These are phyloP conservation scores for Penium margaritaceum DNA, from an alignment of 139 green algal genomes.

Conservation along the genomic window DNA sequence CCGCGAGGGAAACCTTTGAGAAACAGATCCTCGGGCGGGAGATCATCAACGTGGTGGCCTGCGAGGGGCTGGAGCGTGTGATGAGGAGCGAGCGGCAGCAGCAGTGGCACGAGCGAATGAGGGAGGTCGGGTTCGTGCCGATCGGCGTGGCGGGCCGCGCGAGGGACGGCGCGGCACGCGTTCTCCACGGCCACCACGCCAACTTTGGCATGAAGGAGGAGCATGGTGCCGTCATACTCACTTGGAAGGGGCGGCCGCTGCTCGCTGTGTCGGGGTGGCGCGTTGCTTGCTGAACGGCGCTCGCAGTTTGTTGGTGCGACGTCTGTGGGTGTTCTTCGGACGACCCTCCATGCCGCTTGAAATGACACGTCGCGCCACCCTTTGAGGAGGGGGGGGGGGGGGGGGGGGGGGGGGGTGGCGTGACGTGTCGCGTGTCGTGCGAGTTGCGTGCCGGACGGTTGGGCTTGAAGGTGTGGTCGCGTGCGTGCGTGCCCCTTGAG, in stretches of 20 bases:
- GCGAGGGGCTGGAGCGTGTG: neutral
- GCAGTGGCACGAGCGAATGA: neutral
- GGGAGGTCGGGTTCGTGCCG: neutral
- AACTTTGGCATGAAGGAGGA: neutral
- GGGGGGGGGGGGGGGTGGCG: too few species aligned
- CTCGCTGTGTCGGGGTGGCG: conserved; percentile 8
- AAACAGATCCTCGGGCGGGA: neutral
- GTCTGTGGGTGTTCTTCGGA: too few species aligned
- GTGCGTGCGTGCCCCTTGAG: too few species aligned
- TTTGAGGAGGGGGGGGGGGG: too few species aligned
- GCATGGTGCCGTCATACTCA: neutral
- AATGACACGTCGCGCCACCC: too few species aligned
- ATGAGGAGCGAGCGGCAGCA: neutral
- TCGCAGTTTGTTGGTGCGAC: too few species aligned
- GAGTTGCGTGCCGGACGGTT: too few species aligned
- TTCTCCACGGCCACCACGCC: neutral
- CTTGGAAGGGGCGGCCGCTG: conserved; percentile 9
- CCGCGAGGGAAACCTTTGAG: neutral
- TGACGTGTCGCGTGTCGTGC: too few species aligned
- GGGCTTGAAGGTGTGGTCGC: too few species aligned
- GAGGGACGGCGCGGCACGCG: neutral
- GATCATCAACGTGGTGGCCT: neutral
- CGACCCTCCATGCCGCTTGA: too few species aligned
- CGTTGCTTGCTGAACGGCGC: conserved; percentile 5
- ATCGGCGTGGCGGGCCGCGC: neutral